Evolutionary conservation across 176 grass and related monocot species (phyloP).

Genomic region (Melocanna baccifera): DNA sequence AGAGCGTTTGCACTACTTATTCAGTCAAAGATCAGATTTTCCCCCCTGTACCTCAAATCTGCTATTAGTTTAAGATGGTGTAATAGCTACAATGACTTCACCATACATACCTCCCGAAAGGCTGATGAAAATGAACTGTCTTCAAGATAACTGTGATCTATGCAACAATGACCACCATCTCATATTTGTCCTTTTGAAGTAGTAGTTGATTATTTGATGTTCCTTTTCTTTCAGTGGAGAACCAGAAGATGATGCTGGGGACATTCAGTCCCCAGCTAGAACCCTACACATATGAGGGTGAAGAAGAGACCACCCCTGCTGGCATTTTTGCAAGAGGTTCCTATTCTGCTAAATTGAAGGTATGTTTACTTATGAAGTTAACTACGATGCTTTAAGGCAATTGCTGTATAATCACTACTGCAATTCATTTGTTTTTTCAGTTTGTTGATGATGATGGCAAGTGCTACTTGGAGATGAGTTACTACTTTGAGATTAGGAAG

Average conservation of each 20-base stretch:
- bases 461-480: conserved; percentile 80
- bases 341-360: conserved; percentile 81
- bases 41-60: neutral
- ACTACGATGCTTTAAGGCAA: neutral
- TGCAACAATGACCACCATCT: neutral
- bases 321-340: conserved; percentile 80
- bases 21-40: neutral
- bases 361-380: neutral
- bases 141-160: neutral
- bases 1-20: neutral
- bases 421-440: conserved; percentile 30
- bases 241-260: conserved; percentile 85
- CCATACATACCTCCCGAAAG: neutral
- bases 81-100: neutral
- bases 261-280: conserved; percentile 91
- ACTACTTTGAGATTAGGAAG: conserved; percentile 91
- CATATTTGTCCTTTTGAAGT: neutral
- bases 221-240: conserved; percentile 51
- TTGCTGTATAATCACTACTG: neutral
- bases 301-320: conserved; percentile 85
- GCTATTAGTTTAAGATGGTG: neutral
- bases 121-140: neutral
- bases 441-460: conserved; percentile 90
- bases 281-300: conserved; percentile 62
- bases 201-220: neutral